Evolutionary conservation across 164 flowering plant genomes (phyloP).

Genomic region (Tetracentron sinense): DNA sequence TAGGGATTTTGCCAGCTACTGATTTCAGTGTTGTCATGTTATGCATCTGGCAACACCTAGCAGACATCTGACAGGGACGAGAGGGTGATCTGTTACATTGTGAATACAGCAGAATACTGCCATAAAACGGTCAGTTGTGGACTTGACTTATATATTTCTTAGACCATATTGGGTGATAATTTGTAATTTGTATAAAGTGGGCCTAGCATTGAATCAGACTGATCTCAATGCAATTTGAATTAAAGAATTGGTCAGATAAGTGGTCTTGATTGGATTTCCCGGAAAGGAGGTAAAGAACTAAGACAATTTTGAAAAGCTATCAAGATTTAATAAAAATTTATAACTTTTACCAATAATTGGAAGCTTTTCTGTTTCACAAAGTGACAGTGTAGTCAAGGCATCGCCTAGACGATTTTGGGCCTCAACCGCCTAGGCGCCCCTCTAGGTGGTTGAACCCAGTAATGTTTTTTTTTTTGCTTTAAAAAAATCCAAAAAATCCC

Average conservation of each 20-base stretch:
- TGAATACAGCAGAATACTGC: slow-evolving; percentile 95
- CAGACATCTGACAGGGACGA: slow-evolving; percentile 95
- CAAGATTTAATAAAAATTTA: no score
- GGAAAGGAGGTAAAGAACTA: no score
- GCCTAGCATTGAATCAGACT: neutral
- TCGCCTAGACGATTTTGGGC: no score
- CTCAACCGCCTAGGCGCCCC: no score
- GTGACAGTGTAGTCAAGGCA: no score
- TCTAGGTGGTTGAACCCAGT: no score
- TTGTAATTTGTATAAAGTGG: neutral
- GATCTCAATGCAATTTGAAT: neutral
- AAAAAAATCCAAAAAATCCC: no score
- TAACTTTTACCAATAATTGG: no score
- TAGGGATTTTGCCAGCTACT: neutral
- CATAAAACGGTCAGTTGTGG: slow-evolving; percentile 76
- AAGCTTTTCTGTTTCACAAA: no score
- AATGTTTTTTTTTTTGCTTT: no score
- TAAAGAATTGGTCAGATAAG: neutral
- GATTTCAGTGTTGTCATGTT: slow-evolving; percentile 4
- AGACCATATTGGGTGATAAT: neutral
- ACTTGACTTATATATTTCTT: neutral
- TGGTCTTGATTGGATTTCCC: no score
- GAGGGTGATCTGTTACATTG: slow-evolving; percentile 83
- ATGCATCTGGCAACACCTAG: slow-evolving; percentile 9
- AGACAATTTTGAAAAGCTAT: no score